These are phyloP conservation scores for Arachnomyces sp. DNA, from an alignment of 2,329 filamentous ascomycete species.

Conservation along the genomic window DNA sequence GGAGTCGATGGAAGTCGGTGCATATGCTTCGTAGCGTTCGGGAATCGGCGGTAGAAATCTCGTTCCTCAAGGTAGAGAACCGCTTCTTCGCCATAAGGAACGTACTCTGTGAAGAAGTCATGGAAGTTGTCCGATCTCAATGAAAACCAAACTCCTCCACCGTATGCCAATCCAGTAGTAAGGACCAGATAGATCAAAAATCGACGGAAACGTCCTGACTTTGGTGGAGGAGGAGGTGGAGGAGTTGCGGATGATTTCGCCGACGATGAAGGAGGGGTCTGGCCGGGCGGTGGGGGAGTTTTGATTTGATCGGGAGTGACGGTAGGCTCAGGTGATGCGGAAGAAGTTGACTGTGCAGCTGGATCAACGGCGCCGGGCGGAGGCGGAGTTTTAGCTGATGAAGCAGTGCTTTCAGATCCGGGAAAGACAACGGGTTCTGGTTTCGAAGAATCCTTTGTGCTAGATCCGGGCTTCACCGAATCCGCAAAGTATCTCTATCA, in stretches of 20 bases:
- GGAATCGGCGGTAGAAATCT: slow-evolving; percentile 84
- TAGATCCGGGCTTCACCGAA: slow-evolving; percentile 30
- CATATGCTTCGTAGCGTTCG: slow-evolving; percentile 44
- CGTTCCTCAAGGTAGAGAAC: slow-evolving; percentile 94
- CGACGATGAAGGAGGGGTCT: slow-evolving; percentile 18
- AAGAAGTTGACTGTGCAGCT: too few relatives aligned
- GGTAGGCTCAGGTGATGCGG: too few relatives aligned
- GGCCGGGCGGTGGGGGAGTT: slow-evolving; percentile 21
- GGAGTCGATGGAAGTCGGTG: slow-evolving; percentile 27
- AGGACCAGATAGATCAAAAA: slow-evolving; percentile 70
- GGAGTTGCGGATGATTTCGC: slow-evolving; percentile 27
- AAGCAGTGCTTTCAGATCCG: slow-evolving; percentile 33
- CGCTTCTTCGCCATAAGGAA: slow-evolving; percentile 88
- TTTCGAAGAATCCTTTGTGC: slow-evolving; percentile 36
- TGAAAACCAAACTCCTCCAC: slow-evolving; percentile 84
- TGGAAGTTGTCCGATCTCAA: slow-evolving; percentile 96
- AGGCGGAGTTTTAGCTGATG: slow-evolving; percentile 22
- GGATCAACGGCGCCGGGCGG: slow-evolving; percentile 17
- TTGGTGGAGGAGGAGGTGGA: slow-evolving; percentile 48
- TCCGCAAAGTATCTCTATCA: slow-evolving; percentile 46
- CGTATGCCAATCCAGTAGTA: slow-evolving; percentile 71
- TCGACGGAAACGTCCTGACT: slow-evolving; percentile 65
- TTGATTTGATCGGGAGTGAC: too few relatives aligned
- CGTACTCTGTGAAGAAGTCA: slow-evolving; percentile 96
- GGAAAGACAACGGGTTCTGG: slow-evolving; percentile 48